A percentile compares a stretch with the other conserved stretches of the same genome.
Evolutionary conservation across 805 yeast species (phyloP).

Genomic region (Wickerhamomyces strasburgensis): DNA sequence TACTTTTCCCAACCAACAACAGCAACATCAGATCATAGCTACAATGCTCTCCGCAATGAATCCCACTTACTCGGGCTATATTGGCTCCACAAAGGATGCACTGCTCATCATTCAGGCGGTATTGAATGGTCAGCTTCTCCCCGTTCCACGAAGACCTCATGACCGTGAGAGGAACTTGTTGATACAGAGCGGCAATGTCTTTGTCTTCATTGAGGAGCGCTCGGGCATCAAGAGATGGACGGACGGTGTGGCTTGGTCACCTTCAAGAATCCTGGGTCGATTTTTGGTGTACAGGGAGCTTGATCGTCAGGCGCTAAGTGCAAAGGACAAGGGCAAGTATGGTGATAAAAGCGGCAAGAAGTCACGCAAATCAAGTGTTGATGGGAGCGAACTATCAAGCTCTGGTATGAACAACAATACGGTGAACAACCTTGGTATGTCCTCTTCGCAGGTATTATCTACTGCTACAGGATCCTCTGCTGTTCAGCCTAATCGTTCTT

Average conservation of each 20-base stretch:
- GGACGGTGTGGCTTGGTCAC: constrained; percentile 93
- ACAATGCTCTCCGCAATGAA: constrained; percentile 13
- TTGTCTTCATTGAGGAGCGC: constrained; percentile 77
- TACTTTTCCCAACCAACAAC: not conserved
- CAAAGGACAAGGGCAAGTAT: constrained; percentile 7
- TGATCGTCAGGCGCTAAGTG: constrained; percentile 34
- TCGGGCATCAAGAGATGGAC: constrained; percentile 94
- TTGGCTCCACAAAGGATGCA: constrained; percentile 81
- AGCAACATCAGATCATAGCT: not conserved
- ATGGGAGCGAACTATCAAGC: not conserved
- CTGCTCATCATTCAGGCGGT: constrained; percentile 77
- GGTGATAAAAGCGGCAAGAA: not conserved
- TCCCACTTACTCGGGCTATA: constrained; percentile 43
- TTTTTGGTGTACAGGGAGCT: constrained; percentile 79
- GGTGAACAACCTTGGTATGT: constrained; percentile 1
- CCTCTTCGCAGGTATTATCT: too few relatives aligned
- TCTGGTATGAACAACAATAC: not conserved
- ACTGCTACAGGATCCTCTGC: constrained; percentile 4
- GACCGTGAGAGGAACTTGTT: constrained; percentile 66
- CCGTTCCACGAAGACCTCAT: constrained; percentile 74
- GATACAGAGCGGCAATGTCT: constrained; percentile 73
- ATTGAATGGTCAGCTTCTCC: constrained; percentile 50
- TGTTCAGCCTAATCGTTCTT: constrained; percentile 28
- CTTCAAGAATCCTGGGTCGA: constrained; percentile 81
- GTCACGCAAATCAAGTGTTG: constrained; percentile 2